Percentiles rank a stretch among this genome's conserved stretches.
Evolutionary conservation across 441 rosid genomes (phyloP).

Genomic region (Isatis lusitanica): DNA sequence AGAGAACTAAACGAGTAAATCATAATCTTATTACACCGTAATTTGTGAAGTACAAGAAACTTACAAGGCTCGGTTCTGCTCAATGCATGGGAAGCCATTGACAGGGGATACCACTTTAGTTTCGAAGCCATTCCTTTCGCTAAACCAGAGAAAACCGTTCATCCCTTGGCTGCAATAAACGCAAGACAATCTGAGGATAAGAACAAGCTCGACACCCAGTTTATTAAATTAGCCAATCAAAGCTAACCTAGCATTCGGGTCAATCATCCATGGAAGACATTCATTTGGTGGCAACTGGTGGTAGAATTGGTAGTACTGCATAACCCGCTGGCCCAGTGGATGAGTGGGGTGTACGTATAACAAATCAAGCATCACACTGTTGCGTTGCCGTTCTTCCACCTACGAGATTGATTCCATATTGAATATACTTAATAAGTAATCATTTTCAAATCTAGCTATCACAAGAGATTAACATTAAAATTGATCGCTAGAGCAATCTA

Average conservation of each 20-base stretch:
- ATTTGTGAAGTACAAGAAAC: slow-evolving; percentile 36
- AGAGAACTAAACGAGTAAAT: neutral
- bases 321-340: slow-evolving; percentile 60
- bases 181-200: slow-evolving; percentile 22
- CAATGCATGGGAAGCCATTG: slow-evolving; percentile 63
- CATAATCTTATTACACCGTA: slow-evolving; percentile 21
- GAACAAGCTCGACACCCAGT: slow-evolving; percentile 18
- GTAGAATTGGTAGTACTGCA: slow-evolving; percentile 40
- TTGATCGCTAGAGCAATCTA: slow-evolving; percentile 2
- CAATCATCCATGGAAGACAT: slow-evolving; percentile 47
- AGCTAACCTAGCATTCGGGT: slow-evolving; percentile 66
- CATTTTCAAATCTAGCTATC: neutral
- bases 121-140: slow-evolving; percentile 58
- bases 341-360: slow-evolving; percentile 64
- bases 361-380: slow-evolving; percentile 83
- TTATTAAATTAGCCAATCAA: neutral
- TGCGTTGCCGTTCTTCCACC: slow-evolving; percentile 79
- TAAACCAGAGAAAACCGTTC: slow-evolving; percentile 81
- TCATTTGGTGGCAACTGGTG: slow-evolving; percentile 41
- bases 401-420: slow-evolving; percentile 36
- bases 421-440: neutral
- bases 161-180: slow-evolving; percentile 70
- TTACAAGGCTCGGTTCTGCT: slow-evolving; percentile 67
- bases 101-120: slow-evolving; percentile 59
- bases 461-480: neutral